These are phyloP conservation scores for Daldinia eschscholtzii DNA, from an alignment of 2,329 filamentous ascomycete species.

Conservation along the genomic window DNA sequence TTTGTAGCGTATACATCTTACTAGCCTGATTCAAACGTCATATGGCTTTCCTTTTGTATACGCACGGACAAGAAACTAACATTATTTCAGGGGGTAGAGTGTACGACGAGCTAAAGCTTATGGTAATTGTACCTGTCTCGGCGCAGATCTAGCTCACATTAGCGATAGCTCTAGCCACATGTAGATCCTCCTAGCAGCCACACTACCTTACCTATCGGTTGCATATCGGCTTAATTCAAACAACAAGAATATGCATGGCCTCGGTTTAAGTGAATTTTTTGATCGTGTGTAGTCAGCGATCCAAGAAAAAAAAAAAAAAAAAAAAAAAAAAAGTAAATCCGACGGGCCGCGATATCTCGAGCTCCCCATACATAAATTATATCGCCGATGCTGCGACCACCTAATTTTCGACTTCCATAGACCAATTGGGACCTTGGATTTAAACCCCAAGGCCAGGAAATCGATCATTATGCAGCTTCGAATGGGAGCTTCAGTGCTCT, in stretches of 20 bases:
- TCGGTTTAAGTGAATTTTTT: slow-evolving; percentile 28
- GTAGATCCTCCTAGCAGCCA: no score
- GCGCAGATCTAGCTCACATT: neutral
- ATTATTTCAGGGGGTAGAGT: no score
- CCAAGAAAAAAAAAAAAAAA: slow-evolving; percentile 15
- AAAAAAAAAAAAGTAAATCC: slow-evolving; percentile 17
- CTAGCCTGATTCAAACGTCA: no score
- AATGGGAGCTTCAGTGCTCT: slow-evolving; percentile 65
- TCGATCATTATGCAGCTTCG: slow-evolving; percentile 65
- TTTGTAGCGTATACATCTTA: no score
- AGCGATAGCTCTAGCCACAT: slow-evolving; percentile 2
- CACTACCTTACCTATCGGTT: neutral
- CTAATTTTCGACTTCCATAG: slow-evolving; percentile 34
- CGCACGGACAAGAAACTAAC: no score
- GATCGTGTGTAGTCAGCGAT: slow-evolving; percentile 17
- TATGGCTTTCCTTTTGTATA: no score
- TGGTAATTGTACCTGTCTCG: neutral
- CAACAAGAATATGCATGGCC: neutral
- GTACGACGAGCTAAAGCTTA: slow-evolving; percentile 1
- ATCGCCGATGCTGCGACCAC: slow-evolving; percentile 42
- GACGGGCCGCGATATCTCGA: slow-evolving; percentile 1
- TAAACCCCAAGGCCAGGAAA: slow-evolving; percentile 32
- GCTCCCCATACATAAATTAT: neutral
- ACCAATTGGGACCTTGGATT: slow-evolving; percentile 52
- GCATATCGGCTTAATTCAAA: slow-evolving; percentile 14